Base-by-base conservation (phyloP, 495 filamentous ascomycete genomes). In the Tuber aestivum region DNA sequence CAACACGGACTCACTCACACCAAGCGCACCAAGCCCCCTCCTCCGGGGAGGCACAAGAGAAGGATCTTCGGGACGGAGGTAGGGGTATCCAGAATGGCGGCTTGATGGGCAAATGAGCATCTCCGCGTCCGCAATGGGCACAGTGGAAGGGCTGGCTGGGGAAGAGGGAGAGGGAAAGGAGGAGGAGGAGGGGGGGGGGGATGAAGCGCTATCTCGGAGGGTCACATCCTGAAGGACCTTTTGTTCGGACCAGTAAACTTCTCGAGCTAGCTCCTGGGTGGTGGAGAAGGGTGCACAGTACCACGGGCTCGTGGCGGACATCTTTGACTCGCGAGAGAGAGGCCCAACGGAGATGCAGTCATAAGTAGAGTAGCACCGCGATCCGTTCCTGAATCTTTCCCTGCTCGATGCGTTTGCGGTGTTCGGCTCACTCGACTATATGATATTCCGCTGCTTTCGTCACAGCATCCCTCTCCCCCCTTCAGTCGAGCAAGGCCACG, bases 11-110 rank as follows among this genome's bases (percentile, higher is more conserved):
- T 32, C 50, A 32, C 50, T 16, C 50, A 61, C 50, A 61, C 50
- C 48, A 50, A 50, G 48, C 48, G 23, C n/a, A 61, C 50, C 50
- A 61, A 61, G 50, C 50, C 56, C 14, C 27, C 56, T 12, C 48
- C 74, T 76, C 76, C 72, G 45, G 70, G 32, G 41, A 44, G 74
- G 71, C 72, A 50, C 76, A 78, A 79, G 75, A 75, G 77, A 79
- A 75, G 79, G 78, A 79, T 79, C 78, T 65, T 72, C 78, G 77
- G 72, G 70, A 70, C 74, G 77, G 78, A 79, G 78, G 78, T 79
- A 79, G 78, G 78, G 78, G 78, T 79, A 79, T 65, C 78, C 76
- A 79, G 70, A 79, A 79, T 79, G 78, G 77, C 78, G 78, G 78
- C 78, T 79, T 79, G 77, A 77, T 76, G 76, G 72, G 76, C 76